Base-by-base conservation (phyloP, 2,329 filamentous ascomycete genomes). In the Raffaelea ambrosiae region DNA sequence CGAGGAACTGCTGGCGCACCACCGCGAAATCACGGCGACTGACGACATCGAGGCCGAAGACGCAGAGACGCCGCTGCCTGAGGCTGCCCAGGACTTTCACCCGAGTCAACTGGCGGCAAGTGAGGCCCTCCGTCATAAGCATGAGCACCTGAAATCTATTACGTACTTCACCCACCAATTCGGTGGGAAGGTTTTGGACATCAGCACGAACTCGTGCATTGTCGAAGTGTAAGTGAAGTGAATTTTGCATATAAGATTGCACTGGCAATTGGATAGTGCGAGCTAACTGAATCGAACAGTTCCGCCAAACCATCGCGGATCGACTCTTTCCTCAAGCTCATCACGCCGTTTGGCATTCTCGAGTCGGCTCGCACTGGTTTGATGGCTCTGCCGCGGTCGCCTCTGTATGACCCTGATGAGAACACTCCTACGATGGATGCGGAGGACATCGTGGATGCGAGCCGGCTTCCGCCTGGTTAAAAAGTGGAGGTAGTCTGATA, bases 161-260 rank as follows among this genome's bases (percentile, higher is more conserved):
- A 98, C 93, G 48, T 93, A 95, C 68, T 82, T 98, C 63, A 84
- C 91, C 18, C 93, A 98, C 71, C 93, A 98, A 62, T 98, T 98
- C 60, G 90, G 90, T 49, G 93, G 93, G 55, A 98, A 98, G 72
- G 87, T 98, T 22, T 69, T 98, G 59, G 93, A 98, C 67, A 97
- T 98, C 59, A 95, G 89, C 74, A 96, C 88, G 46, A 96, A 88
- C 69, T 97, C 94, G 71, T 97, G 93, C 70, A 97, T 97, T 66
- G 90, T 98, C 51, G 93, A 98, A 69, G 68, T 98, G 87, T 91
- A 78, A 77, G 86, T 78, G 23, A n/a, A n/a, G n/a, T n/a, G n/a
- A n/a, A 45, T 18, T 22, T 3, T 10, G 16, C 33, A 4, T 47
- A n/a, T n/a, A n/a, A n/a, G n/a, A n/a, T n/a, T n/a, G n/a, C n/a